A percentile compares a stretch with the other conserved stretches of the same genome.
These are phyloP conservation scores for Alternaria triticimaculans DNA, from an alignment of 2,329 filamentous ascomycete genomes.

Conservation along the genomic window DNA sequence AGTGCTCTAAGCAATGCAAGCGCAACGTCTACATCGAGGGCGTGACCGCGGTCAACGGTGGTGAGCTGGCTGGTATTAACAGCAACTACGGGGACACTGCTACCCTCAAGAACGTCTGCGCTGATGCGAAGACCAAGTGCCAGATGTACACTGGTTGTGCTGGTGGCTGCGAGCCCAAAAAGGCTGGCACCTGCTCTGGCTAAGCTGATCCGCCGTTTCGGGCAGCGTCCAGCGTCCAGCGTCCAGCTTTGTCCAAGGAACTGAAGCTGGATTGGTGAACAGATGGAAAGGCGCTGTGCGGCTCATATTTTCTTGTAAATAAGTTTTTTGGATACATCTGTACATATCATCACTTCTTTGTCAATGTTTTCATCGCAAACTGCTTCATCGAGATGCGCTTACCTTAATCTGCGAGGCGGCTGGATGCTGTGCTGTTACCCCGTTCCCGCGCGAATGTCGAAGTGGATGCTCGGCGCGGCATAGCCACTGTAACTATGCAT, in stretches of 20 bases:
- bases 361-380: background rate
- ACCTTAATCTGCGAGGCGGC: background rate
- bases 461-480: background rate
- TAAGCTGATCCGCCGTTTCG: slow-evolving; percentile 1
- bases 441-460: background rate
- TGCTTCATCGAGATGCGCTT: background rate
- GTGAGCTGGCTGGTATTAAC: slow-evolving; percentile 57
- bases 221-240: background rate
- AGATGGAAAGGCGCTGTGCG: no score
- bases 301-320: background rate
- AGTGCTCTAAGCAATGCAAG: slow-evolving; percentile 52
- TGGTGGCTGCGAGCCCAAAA: slow-evolving; percentile 35
- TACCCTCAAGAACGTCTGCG: slow-evolving; percentile 42
- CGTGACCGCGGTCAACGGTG: slow-evolving; percentile 49
- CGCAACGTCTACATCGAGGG: slow-evolving; percentile 54
- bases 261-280: background rate
- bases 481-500: background rate
- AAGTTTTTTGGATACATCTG: background rate
- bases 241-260: background rate
- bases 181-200: slow-evolving; percentile 34
- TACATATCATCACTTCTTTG: background rate
- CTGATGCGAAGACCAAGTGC: slow-evolving; percentile 29
- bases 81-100: slow-evolving; percentile 58
- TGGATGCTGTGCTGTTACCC: background rate
- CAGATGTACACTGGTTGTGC: slow-evolving; percentile 40